Percentiles rank a stretch among this genome's conserved stretches.
Evolutionary conservation across 129 eudicot species (phyloP).

Genomic region (Centaurea solstitialis): DNA sequence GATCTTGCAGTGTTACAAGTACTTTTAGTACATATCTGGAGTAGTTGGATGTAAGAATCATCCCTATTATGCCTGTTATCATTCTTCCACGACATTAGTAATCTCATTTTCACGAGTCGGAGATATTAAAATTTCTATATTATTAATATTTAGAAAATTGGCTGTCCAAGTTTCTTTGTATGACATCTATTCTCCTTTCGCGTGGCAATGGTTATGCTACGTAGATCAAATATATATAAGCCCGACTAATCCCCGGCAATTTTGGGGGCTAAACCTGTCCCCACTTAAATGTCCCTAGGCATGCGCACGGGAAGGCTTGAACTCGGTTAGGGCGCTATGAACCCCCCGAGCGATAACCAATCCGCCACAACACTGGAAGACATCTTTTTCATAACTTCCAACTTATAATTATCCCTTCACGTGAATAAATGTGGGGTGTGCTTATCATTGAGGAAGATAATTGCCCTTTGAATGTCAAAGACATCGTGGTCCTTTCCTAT

Average conservation of each 20-base stretch:
- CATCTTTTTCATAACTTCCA: background rate
- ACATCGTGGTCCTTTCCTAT: background rate
- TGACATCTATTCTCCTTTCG: background rate
- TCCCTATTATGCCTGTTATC: background rate
- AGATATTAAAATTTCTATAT: background rate
- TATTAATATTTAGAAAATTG: background rate
- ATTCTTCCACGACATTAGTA: background rate
- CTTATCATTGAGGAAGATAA: background rate
- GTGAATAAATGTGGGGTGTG: background rate
- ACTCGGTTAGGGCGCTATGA: no score
- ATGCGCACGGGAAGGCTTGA: no score
- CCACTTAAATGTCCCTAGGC: no score
- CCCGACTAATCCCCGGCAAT: no score
- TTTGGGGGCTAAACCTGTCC: no score
- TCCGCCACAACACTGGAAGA: no score
- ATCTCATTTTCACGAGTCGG: background rate
- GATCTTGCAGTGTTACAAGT: background rate
- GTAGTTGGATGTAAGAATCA: background rate
- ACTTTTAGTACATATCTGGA: background rate
- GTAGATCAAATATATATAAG: background rate
- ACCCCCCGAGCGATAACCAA: no score
- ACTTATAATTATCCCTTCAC: background rate
- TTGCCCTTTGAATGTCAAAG: background rate
- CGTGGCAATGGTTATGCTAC: background rate
- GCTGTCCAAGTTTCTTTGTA: background rate